phyloP scores from a whole-genome alignment of 768 basidiomycete genomes.

The Ramaria sp. region DNA sequence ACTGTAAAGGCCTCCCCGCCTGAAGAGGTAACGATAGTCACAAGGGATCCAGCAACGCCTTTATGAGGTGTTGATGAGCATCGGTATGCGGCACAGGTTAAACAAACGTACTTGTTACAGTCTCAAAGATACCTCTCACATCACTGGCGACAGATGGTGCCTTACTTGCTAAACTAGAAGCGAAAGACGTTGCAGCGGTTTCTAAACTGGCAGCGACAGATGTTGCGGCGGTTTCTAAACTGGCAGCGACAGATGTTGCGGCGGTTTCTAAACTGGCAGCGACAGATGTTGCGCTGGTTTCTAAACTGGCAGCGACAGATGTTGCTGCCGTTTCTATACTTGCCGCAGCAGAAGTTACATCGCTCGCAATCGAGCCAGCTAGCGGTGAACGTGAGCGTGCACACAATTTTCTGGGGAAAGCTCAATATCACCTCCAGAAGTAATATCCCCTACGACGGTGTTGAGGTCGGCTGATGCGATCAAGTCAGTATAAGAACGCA shows the following conservation, averaged over 20 bases:
- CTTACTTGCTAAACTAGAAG: not conserved
- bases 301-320: too few species aligned
- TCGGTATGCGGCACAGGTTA: not conserved
- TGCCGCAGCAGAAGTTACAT: not conserved
- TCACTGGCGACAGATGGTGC: slow-evolving; percentile 9
- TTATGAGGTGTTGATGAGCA: not conserved
- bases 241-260: too few species aligned
- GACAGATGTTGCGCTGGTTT: too few species aligned
- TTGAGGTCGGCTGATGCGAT: not conserved
- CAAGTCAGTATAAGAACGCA: not conserved
- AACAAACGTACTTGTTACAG: slow-evolving; percentile 18
- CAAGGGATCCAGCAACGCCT: slow-evolving; percentile 44
- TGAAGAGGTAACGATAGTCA: slow-evolving; percentile 45
- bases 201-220: too few species aligned
- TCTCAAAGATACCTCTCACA: slow-evolving; percentile 22
- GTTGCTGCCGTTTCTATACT: too few species aligned
- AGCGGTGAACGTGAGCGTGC: not conserved
- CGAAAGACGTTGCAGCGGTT: too few species aligned
- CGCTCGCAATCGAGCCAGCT: not conserved
- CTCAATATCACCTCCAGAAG: slow-evolving; percentile 2
- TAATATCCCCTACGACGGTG: not conserved
- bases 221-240: too few species aligned
- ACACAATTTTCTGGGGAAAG: not conserved
- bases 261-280: too few species aligned
- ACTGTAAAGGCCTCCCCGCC: slow-evolving; percentile 54